Evolutionary conservation across 768 basidiomycete genomes (phyloP).

Genomic region (Mycena kentingensis): DNA sequence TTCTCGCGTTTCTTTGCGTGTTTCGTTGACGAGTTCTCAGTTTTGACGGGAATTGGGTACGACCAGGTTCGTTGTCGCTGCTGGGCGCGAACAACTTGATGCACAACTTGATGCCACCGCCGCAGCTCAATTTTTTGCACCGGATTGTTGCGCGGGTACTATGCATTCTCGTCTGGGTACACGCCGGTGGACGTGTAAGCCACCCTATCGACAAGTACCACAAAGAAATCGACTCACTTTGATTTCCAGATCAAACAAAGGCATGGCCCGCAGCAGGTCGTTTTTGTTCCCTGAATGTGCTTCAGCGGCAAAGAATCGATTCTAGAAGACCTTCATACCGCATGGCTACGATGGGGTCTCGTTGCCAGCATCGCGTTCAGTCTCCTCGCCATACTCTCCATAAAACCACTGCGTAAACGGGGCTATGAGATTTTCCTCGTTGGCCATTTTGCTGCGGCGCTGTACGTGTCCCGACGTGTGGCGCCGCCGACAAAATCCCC

Average conservation of each 20-base stretch:
- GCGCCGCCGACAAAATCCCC: not conserved
- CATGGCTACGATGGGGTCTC: slow-evolving; percentile 13
- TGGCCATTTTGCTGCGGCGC: slow-evolving; percentile 36
- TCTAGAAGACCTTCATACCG: slow-evolving; percentile 2
- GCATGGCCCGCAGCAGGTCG: too few relatives aligned
- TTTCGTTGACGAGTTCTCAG: slow-evolving; percentile 20
- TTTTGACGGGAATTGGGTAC: slow-evolving; percentile 40
- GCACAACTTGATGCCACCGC: not conserved
- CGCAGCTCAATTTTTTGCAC: slow-evolving; percentile 37
- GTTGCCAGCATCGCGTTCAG: slow-evolving; percentile 31
- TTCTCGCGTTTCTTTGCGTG: not conserved
- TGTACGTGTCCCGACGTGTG: slow-evolving; percentile 32
- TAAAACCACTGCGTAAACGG: slow-evolving; percentile 37
- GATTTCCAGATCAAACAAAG: slow-evolving; percentile 1
- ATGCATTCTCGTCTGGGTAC: slow-evolving; percentile 41
- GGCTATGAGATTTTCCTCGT: slow-evolving; percentile 46
- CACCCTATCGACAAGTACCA: not conserved
- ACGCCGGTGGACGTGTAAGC: slow-evolving; percentile 32
- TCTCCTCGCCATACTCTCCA: slow-evolving; percentile 35
- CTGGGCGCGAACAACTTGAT: not conserved
- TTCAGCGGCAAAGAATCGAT: not conserved
- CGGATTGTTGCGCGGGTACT: slow-evolving; percentile 43
- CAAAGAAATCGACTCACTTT: not conserved
- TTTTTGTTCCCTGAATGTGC: not conserved
- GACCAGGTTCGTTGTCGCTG: slow-evolving; percentile 16